phyloP scores from a whole-genome alignment of 306 rosid species.

The Cicer judaicum region DNA sequence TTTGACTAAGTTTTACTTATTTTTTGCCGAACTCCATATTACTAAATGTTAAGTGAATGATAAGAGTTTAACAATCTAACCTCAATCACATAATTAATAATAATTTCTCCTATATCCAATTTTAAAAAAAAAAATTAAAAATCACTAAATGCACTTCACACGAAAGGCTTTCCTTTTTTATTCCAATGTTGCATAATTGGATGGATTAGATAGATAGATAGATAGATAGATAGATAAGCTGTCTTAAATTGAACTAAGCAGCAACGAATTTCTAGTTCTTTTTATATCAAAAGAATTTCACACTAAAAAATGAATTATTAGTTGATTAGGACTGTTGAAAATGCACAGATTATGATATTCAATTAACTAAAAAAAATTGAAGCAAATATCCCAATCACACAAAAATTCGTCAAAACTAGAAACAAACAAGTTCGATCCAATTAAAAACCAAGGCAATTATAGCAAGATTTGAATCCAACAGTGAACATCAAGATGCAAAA shows the following conservation, averaged over 20 bases:
- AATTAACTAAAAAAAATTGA: conserved; percentile 9
- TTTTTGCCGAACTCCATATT: too few relatives aligned
- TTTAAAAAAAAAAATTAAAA: too few relatives aligned
- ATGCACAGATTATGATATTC: conserved; percentile 31
- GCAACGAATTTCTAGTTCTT: conserved; percentile 1
- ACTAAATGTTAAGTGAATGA: too few relatives aligned
- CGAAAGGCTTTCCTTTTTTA: conserved; percentile 3
- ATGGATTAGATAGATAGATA: not conserved
- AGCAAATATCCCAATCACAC: not conserved
- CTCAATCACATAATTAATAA: too few relatives aligned
- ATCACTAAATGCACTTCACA: not conserved
- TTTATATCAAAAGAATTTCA: not conserved
- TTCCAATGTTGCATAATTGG: conserved; percentile 5
- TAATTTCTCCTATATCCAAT: too few relatives aligned
- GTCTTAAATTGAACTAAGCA: conserved; percentile 19
- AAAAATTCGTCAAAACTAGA: not conserved
- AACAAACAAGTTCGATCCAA: conserved; percentile 36
- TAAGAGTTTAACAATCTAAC: too few relatives aligned
- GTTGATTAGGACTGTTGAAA: conserved; percentile 22
- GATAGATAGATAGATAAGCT: not conserved
- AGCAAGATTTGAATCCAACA: conserved; percentile 23
- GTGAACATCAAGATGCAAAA: not conserved
- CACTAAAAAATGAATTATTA: not conserved
- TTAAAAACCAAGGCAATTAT: conserved; percentile 28
- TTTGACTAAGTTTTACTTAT: too few relatives aligned